A percentile compares a stretch with the other conserved stretches of the same genome.
phyloP scores from a whole-genome alignment of 345 rosid genomes.

The Eutrema yunnanense region DNA sequence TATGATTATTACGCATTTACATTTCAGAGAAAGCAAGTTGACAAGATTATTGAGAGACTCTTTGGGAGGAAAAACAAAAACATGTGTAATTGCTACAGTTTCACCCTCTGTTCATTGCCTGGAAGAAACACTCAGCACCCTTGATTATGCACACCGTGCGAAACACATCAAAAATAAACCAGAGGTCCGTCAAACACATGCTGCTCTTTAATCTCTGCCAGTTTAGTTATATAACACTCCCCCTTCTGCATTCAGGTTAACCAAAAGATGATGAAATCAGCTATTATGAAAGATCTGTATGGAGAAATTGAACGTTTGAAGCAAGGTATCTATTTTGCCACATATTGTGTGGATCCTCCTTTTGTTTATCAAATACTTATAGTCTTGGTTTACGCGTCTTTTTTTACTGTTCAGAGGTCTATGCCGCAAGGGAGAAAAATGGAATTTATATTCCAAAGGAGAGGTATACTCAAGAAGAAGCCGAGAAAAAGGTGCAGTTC shows the following conservation, averaged over 20 bases:
- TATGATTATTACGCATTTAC: neutral
- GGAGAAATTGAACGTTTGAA: constrained; percentile 92
- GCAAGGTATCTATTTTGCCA: constrained; percentile 53
- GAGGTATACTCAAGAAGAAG: constrained; percentile 88
- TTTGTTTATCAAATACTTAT: neutral
- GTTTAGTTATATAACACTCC: neutral
- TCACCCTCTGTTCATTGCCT: constrained; percentile 90
- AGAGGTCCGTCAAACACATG: constrained; percentile 49
- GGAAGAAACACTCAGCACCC: constrained; percentile 98
- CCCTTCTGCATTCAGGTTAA: constrained; percentile 55
- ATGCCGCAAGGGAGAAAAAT: constrained; percentile 96
- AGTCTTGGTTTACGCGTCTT: neutral
- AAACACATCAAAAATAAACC: constrained; percentile 98
- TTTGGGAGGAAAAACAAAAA: constrained; percentile 97
- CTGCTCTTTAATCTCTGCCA: neutral
- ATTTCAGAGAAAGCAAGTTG: constrained; percentile 89
- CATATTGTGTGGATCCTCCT: neutral
- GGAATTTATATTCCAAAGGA: constrained; percentile 95
- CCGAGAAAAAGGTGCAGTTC: constrained; percentile 78
- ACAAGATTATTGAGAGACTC: constrained; percentile 97
- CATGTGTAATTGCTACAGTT: constrained; percentile 93
- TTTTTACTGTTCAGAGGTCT: constrained; percentile 59
- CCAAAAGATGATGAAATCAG: constrained; percentile 99
- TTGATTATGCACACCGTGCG: constrained; percentile 97
- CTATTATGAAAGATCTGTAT: constrained; percentile 88